Evolutionary conservation across 352 stramenopile species (phyloP), one percentile per base, ranked within the genome.

Genomic region (Phytophthora europaea): DNA sequence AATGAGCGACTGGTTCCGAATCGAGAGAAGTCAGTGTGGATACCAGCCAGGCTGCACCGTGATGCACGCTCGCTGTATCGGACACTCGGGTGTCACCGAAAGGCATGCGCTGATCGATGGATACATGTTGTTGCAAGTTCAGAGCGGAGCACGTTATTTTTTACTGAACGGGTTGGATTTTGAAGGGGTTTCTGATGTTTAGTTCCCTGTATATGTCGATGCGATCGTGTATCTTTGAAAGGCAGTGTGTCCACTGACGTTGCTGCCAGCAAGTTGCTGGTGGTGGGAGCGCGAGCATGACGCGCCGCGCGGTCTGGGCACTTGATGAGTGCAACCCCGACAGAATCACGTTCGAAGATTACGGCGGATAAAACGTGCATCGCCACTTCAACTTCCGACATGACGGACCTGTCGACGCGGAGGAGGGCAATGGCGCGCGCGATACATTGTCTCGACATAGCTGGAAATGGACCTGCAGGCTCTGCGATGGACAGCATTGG

Each of bases 1-100:
- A 82, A 75, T 82, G 75, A 67, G 2, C n/a, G 16, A 50, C 15
- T 10, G 36, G 43, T 18, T 51, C 43, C 36, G 36, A 16, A 2
- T 26, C 23, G 23, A 26, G 36, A 43, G 15, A 45, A 45, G 36
- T 45, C 13, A 18, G 36, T 18, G 36, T 43, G 36, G 6, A 18
- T 18, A 43, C 7, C 36, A 43, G 5, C 36, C 36, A 18, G 38
- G 10, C 38, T 45, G 4, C 36, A 45, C 36, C 36, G 36, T 45
- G 36, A 45, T 45, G 36, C 36, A 16, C 36, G 12, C 36, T 45
- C 36, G 36, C 36, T 45, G 36, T 18, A 45, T 43, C 36, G 36
- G 36, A 45, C 36, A 45, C 36, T 45, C 13, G 13, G 28, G 28
- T 6, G 13, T 43, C 36, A 43, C 0, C 36, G 36, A 45, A 45